These are phyloP conservation scores for Lactifluus echinatus DNA, from an alignment of 768 basidiomycete species.

Conservation along the genomic window DNA sequence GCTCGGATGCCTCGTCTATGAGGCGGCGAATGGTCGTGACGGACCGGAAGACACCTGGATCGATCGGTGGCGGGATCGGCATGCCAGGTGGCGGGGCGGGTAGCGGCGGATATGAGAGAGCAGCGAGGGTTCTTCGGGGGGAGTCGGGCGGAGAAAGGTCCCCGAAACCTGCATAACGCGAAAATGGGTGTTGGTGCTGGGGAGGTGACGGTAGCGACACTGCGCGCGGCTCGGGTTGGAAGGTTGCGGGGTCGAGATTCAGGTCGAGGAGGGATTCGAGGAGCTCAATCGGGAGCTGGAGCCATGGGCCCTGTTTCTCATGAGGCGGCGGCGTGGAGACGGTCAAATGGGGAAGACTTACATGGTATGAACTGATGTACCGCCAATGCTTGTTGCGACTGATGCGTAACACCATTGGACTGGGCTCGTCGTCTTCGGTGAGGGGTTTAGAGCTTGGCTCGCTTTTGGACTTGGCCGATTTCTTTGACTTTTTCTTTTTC, in stretches of 20 bases:
- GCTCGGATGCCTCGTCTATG: conserved; percentile 84
- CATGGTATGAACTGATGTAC: conserved; percentile 87
- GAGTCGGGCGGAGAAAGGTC: conserved; percentile 32
- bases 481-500: conserved; percentile 59
- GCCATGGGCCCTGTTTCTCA: conserved; percentile 70
- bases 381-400: conserved; percentile 93
- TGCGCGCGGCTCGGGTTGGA: conserved; percentile 39
- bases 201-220: conserved; percentile 31
- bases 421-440: conserved; percentile 35
- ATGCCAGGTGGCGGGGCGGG: conserved; percentile 53
- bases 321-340: neutral
- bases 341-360: conserved; percentile 33
- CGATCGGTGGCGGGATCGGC: conserved; percentile 77
- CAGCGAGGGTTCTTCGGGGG: conserved; percentile 24
- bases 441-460: conserved; percentile 33
- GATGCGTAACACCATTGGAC: conserved; percentile 69
- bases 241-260: conserved; percentile 65
- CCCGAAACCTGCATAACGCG: conserved; percentile 32
- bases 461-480: conserved; percentile 57
- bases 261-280: conserved; percentile 73
- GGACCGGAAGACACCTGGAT: conserved; percentile 78
- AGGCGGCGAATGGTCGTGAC: conserved; percentile 67
- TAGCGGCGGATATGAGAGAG: conserved; percentile 36
- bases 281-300: conserved; percentile 79
- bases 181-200: conserved; percentile 21